Evolutionary conservation across 768 basidiomycete genomes (phyloP).

Genomic region (Dioszegia aurantiaca): DNA sequence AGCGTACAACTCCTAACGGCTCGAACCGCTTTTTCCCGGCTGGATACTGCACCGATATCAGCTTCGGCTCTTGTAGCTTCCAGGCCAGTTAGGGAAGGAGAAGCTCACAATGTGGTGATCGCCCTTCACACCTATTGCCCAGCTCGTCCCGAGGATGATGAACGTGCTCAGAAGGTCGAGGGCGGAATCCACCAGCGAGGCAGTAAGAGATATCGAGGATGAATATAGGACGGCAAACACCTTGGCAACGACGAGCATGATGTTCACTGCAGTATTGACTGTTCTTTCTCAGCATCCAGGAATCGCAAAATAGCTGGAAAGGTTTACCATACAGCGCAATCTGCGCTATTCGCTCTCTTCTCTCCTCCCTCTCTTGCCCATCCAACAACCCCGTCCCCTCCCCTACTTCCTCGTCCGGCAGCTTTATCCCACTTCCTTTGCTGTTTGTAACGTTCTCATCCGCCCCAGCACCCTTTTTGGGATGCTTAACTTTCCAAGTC

Average conservation of each 20-base stretch:
- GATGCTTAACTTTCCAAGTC: conserved; percentile 7
- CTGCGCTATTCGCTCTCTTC: conserved; percentile 38
- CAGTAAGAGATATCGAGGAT: conserved; percentile 54
- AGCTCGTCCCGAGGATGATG: conserved; percentile 53
- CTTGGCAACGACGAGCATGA: conserved; percentile 52
- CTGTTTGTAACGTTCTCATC: background rate
- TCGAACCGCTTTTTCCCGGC: conserved; percentile 52
- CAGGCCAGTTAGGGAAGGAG: background rate
- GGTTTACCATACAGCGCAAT: conserved; percentile 48
- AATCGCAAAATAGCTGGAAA: background rate
- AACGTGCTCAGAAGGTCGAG: conserved; percentile 54
- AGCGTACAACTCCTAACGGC: conserved; percentile 52
- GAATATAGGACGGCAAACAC: conserved; percentile 53
- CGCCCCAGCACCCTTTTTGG: background rate
- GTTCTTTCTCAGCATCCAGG: background rate
- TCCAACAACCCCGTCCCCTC: conserved; percentile 32
- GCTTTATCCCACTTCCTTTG: background rate
- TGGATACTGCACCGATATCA: conserved; percentile 39
- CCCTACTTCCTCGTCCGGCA: conserved; percentile 15
- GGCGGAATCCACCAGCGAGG: conserved; percentile 53
- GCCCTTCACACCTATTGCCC: conserved; percentile 45
- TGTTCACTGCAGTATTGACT: conserved; percentile 52
- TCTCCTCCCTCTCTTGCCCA: conserved; percentile 32
- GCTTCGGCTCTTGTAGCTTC: background rate
- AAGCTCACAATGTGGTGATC: conserved; percentile 36